Base-by-base conservation (phyloP, 371 early-diverging fungal genomes). In the Zopfochytrium polystomum region DNA sequence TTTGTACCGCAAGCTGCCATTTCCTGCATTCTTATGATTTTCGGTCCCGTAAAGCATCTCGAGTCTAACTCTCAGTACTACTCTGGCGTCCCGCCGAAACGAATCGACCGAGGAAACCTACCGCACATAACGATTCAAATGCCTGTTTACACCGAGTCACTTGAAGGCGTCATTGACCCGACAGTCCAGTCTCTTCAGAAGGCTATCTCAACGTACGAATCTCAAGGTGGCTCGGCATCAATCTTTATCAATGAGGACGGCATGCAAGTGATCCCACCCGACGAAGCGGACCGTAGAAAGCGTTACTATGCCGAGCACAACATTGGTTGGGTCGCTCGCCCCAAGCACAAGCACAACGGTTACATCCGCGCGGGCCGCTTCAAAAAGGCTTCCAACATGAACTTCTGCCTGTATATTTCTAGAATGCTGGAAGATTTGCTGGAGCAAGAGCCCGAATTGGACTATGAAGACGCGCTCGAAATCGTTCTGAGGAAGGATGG, bases 41-140 rank as follows among this genome's bases (percentile, higher is more conserved):
- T n/a, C n/a, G n/a, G n/a, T n/a, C n/a, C n/a, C n/a, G 57, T 62
- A 43, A 58, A 42, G 18, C 62, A 62, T 11, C 43, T 62, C 46
- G 30, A 27, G 18, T 22, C 32, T 15, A 62, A 62, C 56, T 43
- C 55, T 6, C n/a, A 22, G 15, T 62, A 32, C 56, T 62, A 62
- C 58, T 33, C 46, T 26, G 58, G 58, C 48, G 29, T 48, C 48
- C 49, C 38, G 13, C 23, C 32, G 7, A 9, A 9, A 9, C 55
- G 25, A 6, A 32, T 55, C 52, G 27, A 27, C 23, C 43, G 30
- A 7, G 46, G 46, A 44, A 15, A 42, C 6, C 51, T 59, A 6
- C 60, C 64, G 23, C 64, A 63, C 44, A 38, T 63, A 26, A 63
- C 64, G 44, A 62, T 63, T 27, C 64, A 63, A 62, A 63, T 63